Evolutionary conservation across 2,329 filamentous ascomycete genomes (phyloP).

Genomic region (Lasiodiplodia theobromae): DNA sequence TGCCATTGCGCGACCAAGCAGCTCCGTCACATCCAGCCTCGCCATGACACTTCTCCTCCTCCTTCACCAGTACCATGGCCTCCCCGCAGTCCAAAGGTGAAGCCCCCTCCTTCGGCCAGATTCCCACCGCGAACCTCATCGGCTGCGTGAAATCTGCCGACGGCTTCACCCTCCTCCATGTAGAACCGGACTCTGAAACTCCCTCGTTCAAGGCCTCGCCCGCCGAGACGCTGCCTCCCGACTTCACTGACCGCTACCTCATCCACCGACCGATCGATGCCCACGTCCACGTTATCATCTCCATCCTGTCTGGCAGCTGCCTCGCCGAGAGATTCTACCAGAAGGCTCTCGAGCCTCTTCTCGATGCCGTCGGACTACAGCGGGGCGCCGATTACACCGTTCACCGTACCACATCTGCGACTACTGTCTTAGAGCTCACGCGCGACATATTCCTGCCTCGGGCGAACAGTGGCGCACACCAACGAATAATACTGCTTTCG

Average conservation of each 20-base stretch:
- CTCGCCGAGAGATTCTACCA: conserved; percentile 50
- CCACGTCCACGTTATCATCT: conserved; percentile 52
- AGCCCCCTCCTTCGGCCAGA: background rate
- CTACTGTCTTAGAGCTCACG: conserved; percentile 71
- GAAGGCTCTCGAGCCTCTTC: conserved; percentile 47
- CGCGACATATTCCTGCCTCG: conserved; percentile 54
- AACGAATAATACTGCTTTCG: conserved; percentile 75
- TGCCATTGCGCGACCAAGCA: conserved; percentile 5
- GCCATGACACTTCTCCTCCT: conserved; percentile 1
- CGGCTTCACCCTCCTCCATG: conserved; percentile 13
- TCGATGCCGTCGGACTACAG: conserved; percentile 51
- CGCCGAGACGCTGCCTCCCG: conserved; percentile 1
- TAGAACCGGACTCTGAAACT: conserved; percentile 16
- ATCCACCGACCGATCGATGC: conserved; percentile 1
- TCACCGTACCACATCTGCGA: conserved; percentile 68
- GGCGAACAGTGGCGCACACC: conserved; percentile 53
- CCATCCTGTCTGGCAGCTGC: conserved; percentile 53
- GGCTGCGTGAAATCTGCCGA: conserved; percentile 11
- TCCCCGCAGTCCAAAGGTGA: background rate
- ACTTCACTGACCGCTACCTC: conserved; percentile 2
- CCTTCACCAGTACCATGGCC: conserved; percentile 6
- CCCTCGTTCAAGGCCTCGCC: conserved; percentile 8
- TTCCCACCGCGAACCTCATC: conserved; percentile 11
- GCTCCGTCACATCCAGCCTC: background rate
- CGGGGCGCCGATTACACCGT: conserved; percentile 55